These are phyloP conservation scores for Populus alba DNA, from an alignment of 345 rosid genomes.

Conservation along the genomic window DNA sequence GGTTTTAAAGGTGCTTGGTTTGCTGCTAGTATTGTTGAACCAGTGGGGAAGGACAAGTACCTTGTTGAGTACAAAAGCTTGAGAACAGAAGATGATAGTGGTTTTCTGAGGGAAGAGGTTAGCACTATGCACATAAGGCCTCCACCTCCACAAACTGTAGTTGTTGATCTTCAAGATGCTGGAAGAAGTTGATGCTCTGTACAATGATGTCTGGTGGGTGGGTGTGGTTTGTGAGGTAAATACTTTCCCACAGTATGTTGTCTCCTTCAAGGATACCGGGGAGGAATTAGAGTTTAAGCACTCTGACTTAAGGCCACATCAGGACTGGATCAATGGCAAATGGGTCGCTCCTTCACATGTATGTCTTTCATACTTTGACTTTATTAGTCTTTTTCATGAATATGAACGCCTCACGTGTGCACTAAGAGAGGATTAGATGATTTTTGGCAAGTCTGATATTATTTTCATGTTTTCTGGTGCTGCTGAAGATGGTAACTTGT, in stretches of 20 bases:
- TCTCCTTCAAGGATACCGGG: constrained; percentile 45
- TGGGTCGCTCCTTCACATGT: constrained; percentile 59
- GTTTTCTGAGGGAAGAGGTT: constrained; percentile 61
- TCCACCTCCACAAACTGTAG: constrained; percentile 43
- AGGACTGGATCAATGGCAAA: constrained; percentile 73
- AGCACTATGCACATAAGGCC: constrained; percentile 59
- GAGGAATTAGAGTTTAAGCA: constrained; percentile 57
- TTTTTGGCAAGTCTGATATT: not conserved
- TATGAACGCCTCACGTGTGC: not conserved
- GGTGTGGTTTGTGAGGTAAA: constrained; percentile 60
- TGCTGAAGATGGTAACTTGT: not conserved
- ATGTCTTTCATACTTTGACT: constrained; percentile 7
- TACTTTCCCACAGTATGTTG: constrained; percentile 40
- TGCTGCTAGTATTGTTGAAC: constrained; percentile 52
- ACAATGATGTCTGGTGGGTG: constrained; percentile 90
- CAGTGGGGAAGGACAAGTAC: constrained; percentile 45
- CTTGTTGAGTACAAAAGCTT: constrained; percentile 55
- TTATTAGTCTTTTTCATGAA: not conserved
- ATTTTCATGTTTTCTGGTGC: not conserved
- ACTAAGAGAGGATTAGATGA: not conserved
- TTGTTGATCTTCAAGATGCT: constrained; percentile 42
- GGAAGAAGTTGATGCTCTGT: constrained; percentile 77
- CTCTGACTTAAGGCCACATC: constrained; percentile 64
- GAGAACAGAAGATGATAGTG: constrained; percentile 67
- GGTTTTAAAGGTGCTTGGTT: constrained; percentile 92